Percentiles rank a stretch among this genome's conserved stretches.
Conservation (phyloP, 192 early-diverging fungal genomes). For the Jimgerdemannia lactiflua region DNA sequence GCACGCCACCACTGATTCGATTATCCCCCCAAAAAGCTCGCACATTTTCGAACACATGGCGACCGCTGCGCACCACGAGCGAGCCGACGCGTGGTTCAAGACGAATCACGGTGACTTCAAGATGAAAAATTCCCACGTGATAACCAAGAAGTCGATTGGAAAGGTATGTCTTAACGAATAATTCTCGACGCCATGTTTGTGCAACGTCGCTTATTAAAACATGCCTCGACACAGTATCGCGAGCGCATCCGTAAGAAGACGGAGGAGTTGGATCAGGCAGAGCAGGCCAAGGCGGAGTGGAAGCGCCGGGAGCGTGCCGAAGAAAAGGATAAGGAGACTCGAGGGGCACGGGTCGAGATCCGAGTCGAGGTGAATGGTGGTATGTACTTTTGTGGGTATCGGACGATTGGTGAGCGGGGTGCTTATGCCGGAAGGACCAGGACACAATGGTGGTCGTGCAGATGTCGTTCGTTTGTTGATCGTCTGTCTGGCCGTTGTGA, state of each 20-base stretch:
- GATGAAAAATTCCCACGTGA: not conserved
- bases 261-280: not conserved
- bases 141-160: not conserved
- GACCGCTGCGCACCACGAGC: not conserved
- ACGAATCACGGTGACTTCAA: not conserved
- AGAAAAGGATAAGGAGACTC: not conserved
- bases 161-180: not conserved
- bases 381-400: too few relatives aligned
- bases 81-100: not conserved
- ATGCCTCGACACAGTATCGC: not conserved
- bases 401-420: too few relatives aligned
- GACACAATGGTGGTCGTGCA: too few relatives aligned
- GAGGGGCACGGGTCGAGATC: not conserved
- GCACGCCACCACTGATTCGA: not conserved
- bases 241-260: not conserved
- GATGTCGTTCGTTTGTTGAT: too few relatives aligned
- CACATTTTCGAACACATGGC: not conserved
- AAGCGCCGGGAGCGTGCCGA: not conserved
- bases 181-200: not conserved
- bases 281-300: not conserved
- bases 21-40: not conserved
- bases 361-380: too few relatives aligned
- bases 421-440: too few relatives aligned
- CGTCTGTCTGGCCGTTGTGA: too few relatives aligned
- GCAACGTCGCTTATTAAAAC: not conserved